Conservation (phyloP, 208 protist species). For the Histomonas meleagridis region DNA sequence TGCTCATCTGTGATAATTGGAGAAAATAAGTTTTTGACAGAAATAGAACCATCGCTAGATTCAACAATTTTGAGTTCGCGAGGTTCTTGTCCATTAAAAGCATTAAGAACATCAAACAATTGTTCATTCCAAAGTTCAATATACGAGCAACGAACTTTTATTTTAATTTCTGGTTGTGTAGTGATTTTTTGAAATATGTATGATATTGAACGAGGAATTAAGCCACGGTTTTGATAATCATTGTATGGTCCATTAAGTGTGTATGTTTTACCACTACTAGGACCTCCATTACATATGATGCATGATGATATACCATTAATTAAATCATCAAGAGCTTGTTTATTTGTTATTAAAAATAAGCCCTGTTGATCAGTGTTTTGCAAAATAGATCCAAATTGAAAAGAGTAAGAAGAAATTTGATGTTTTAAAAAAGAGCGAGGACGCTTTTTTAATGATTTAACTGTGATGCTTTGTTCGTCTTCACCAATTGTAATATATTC, state of each 20-base stretch:
- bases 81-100: not conserved
- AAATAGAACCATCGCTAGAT: not conserved
- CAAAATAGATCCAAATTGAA: conserved; percentile 2
- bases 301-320: not conserved
- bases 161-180: not conserved
- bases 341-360: not conserved
- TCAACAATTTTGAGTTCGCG: conserved; percentile 5
- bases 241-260: conserved; percentile 12
- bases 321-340: not conserved
- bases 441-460: not conserved
- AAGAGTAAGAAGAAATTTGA: conserved; percentile 29
- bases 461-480: not conserved
- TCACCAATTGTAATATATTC: conserved; percentile 8
- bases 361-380: conserved; percentile 1
- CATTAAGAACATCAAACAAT: conserved; percentile 21
- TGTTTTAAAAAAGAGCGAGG: conserved; percentile 4
- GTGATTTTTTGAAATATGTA: not conserved
- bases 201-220: not conserved
- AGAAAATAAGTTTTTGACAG: not conserved
- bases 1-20: conserved; percentile 1
- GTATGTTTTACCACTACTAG: not conserved
- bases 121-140: conserved; percentile 16
- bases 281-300: not conserved
- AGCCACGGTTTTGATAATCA: not conserved
- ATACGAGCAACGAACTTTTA: not conserved